phyloP scores from a whole-genome alignment of 768 basidiomycete species.

The Tylopilus plumbeoviolaceoides region DNA sequence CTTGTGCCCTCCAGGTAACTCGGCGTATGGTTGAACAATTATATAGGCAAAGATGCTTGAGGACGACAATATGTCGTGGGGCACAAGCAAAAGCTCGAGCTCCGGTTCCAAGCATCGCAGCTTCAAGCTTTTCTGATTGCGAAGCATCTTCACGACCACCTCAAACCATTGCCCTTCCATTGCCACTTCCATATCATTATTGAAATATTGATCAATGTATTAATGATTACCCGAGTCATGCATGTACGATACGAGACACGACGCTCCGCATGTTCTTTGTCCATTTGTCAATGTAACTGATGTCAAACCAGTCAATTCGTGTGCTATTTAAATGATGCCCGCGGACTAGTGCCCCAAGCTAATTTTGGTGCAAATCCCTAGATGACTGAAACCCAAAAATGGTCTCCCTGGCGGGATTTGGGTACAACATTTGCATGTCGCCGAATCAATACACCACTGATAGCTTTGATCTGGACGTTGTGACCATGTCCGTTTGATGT shows the following conservation, averaged over 20 bases:
- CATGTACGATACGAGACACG: constrained; percentile 13
- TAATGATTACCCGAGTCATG: background rate
- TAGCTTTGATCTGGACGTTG: no score
- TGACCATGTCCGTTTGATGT: no score
- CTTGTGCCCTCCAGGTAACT: background rate
- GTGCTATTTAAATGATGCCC: no score
- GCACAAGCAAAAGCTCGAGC: constrained; percentile 1
- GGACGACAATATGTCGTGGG: constrained; percentile 29
- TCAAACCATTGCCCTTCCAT: background rate
- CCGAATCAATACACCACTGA: no score
- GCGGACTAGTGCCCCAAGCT: no score
- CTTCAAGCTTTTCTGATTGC: constrained; percentile 10
- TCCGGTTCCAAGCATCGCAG: constrained; percentile 4
- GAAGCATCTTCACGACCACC: background rate
- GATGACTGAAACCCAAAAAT: no score
- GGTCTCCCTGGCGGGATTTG: no score
- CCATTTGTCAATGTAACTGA: no score
- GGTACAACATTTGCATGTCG: no score
- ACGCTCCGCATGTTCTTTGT: background rate
- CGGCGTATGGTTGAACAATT: background rate
- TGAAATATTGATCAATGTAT: background rate
- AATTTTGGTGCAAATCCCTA: no score
- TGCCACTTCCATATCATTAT: constrained; percentile 2
- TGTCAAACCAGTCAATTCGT: no score
- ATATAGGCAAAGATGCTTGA: constrained; percentile 27